These are phyloP conservation scores for Penicillium sp. DNA, from an alignment of 2,329 filamentous ascomycete genomes.

Conservation along the genomic window DNA sequence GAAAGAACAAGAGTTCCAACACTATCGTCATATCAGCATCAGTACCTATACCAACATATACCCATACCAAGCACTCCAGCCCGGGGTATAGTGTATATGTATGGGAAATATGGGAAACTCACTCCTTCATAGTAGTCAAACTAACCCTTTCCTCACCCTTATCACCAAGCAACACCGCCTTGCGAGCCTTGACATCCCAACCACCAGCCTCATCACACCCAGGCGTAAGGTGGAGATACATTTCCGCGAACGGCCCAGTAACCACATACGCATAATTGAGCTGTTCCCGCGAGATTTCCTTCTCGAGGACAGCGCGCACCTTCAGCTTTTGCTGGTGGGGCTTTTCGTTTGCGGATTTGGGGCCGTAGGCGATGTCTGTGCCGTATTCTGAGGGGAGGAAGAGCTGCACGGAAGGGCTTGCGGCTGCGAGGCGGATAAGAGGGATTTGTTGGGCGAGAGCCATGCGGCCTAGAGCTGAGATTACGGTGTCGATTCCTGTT, in stretches of 20 bases:
- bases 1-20: conserved; percentile 67
- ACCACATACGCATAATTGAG: conserved; percentile 67
- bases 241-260: conserved; percentile 67
- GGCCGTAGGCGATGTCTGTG: conserved; percentile 63
- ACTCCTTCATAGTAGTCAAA: conserved; percentile 72
- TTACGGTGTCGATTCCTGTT: conserved; percentile 62
- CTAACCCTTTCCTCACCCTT: conserved; percentile 60
- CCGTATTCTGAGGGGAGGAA: conserved; percentile 70
- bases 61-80: not conserved
- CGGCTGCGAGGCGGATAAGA: conserved; percentile 61
- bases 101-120: conserved; percentile 33
- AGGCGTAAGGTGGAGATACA: conserved; percentile 54
- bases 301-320: conserved; percentile 60
- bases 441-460: conserved; percentile 61
- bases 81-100: not conserved
- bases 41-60: not conserved
- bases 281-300: conserved; percentile 48
- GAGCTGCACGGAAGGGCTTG: conserved; percentile 55
- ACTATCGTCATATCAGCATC: conserved; percentile 40
- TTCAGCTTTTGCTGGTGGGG: conserved; percentile 70
- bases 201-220: conserved; percentile 50
- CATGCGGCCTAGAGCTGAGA: conserved; percentile 65
- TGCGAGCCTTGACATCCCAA: conserved; percentile 59
- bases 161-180: conserved; percentile 61
- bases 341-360: conserved; percentile 59